A percentile compares a stretch with the other conserved stretches of the same genome.
Evolutionary conservation across 495 filamentous ascomycete species (phyloP).

Genomic region (Tuber calosporum): DNA sequence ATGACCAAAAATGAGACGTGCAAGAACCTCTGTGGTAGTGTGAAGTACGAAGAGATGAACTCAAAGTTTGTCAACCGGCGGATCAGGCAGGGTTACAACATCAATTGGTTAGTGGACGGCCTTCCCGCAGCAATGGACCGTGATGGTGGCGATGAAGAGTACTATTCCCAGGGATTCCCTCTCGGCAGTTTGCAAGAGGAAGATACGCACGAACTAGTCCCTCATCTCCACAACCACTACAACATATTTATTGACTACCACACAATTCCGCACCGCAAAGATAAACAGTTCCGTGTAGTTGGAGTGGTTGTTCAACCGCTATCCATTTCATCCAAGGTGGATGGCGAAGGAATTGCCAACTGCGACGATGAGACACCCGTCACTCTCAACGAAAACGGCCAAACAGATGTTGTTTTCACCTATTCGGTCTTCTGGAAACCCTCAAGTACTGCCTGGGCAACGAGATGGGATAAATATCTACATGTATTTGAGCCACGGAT

Average conservation of each 20-base stretch:
- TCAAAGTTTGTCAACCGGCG: constrained; percentile 73
- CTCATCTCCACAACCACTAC: constrained; percentile 80
- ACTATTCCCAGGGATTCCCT: constrained; percentile 82
- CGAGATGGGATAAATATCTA: constrained; percentile 94
- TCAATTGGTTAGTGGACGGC: constrained; percentile 95
- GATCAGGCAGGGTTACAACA: constrained; percentile 73
- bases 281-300: constrained; percentile 70
- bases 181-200: constrained; percentile 52
- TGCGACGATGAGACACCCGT: constrained; percentile 47
- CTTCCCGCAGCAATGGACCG: constrained; percentile 74
- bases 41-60: constrained; percentile 58
- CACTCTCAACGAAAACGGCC: constrained; percentile 56
- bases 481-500: constrained; percentile 94
- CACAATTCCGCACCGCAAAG: constrained; percentile 52
- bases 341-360: constrained; percentile 47
- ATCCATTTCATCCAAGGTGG: constrained; percentile 57
- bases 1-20: constrained; percentile 82
- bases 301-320: constrained; percentile 78
- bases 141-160: constrained; percentile 63
- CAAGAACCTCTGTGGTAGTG: constrained; percentile 61
- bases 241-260: constrained; percentile 94
- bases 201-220: constrained; percentile 11
- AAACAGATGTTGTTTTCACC: constrained; percentile 72
- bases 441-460: constrained; percentile 81
- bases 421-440: constrained; percentile 82